Evolutionary conservation across 2,329 filamentous ascomycete species (phyloP).

Genomic region (Monilinia aucupariae): DNA sequence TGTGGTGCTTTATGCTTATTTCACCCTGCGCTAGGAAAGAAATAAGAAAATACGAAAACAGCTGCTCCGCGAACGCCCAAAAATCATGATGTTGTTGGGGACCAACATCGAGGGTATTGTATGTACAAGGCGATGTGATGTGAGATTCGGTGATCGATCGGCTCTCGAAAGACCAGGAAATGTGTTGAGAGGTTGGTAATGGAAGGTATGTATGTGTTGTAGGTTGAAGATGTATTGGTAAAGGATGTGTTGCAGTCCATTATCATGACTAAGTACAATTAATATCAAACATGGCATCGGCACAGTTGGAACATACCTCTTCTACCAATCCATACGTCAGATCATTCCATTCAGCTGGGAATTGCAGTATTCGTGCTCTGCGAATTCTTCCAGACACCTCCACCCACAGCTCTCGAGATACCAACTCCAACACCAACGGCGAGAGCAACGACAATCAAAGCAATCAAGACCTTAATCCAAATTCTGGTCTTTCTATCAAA

Average conservation of each 20-base stretch:
- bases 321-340: neutral
- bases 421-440: constrained; percentile 54
- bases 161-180: neutral
- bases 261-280: neutral
- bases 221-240: neutral
- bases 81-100: neutral
- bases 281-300: neutral
- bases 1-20: constrained; percentile 15
- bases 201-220: neutral
- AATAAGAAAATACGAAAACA: constrained; percentile 10
- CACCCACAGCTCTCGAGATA: constrained; percentile 55
- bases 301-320: constrained; percentile 6
- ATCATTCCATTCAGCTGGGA: neutral
- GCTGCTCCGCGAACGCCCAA: constrained; percentile 11
- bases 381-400: constrained; percentile 50
- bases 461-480: constrained; percentile 49
- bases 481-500: constrained; percentile 52
- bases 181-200: neutral
- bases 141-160: constrained; percentile 1
- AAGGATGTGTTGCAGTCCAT: neutral
- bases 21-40: constrained; percentile 18
- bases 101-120: constrained; percentile 2
- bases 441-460: constrained; percentile 47
- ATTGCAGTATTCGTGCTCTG: constrained; percentile 20
- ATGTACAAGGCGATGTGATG: constrained; percentile 11